phyloP scores from a whole-genome alignment of 2,329 filamentous ascomycete genomes.

The Aspergillus sp. region DNA sequence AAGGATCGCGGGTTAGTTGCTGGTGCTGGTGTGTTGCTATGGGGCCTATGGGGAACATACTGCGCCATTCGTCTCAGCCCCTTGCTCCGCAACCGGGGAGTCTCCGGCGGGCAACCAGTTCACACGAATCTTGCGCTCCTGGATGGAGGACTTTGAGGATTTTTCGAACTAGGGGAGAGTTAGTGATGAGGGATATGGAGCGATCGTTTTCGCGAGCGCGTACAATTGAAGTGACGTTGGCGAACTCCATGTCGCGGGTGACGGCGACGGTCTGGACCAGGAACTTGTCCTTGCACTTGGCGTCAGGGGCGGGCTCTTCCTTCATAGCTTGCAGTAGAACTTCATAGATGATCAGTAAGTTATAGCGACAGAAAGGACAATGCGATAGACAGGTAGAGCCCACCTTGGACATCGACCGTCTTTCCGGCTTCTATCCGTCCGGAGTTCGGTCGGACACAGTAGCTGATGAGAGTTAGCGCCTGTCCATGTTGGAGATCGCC shows the following conservation, averaged over 20 bases:
- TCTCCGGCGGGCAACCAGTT: slow-evolving; percentile 70
- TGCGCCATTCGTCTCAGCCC: slow-evolving; percentile 32
- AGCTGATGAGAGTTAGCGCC: slow-evolving; percentile 56
- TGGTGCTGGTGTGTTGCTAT: neutral
- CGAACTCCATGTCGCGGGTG: slow-evolving; percentile 77
- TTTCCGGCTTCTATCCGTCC: slow-evolving; percentile 89
- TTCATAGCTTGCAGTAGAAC: slow-evolving; percentile 98
- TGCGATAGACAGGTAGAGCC: slow-evolving; percentile 10
- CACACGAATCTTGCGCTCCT: slow-evolving; percentile 95
- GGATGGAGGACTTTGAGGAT: slow-evolving; percentile 70
- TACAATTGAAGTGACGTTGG: slow-evolving; percentile 78
- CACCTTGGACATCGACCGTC: slow-evolving; percentile 90
- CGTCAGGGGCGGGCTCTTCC: slow-evolving; percentile 79
- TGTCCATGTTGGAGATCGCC: neutral
- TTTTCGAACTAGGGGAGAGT: slow-evolving; percentile 64
- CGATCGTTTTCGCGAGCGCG: slow-evolving; percentile 34
- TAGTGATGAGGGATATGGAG: slow-evolving; percentile 4
- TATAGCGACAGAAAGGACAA: neutral
- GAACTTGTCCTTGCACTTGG: slow-evolving; percentile 96
- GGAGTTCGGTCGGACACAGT: slow-evolving; percentile 96
- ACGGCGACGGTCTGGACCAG: slow-evolving; percentile 89
- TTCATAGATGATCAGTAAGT: slow-evolving; percentile 35
- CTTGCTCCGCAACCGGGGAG: slow-evolving; percentile 23
- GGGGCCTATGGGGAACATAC: slow-evolving; percentile 23
- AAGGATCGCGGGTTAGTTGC: slow-evolving; percentile 5